A percentile compares a stretch with the other conserved stretches of the same genome.
These are phyloP conservation scores for Clarireedia paspali DNA, from an alignment of 2,329 filamentous ascomycete species.

Conservation along the genomic window DNA sequence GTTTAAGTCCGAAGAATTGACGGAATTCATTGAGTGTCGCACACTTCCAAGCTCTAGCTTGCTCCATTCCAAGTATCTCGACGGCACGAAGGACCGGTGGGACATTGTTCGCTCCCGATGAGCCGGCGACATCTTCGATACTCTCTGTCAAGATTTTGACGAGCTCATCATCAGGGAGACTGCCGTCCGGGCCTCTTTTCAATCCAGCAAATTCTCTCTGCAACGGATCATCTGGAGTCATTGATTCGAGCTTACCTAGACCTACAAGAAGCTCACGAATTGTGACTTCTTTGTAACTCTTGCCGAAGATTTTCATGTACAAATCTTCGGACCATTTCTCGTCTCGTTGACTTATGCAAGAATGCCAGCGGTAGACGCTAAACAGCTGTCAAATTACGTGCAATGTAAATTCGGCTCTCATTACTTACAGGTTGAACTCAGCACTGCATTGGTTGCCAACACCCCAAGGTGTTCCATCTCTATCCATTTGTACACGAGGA, in stretches of 20 bases:
- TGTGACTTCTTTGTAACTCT: slow-evolving; percentile 31
- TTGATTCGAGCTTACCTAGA: slow-evolving; percentile 53
- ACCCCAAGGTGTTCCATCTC: slow-evolving; percentile 51
- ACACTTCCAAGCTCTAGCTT: slow-evolving; percentile 67
- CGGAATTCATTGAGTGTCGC: slow-evolving; percentile 73
- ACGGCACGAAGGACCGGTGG: slow-evolving; percentile 67
- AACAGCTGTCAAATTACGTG: background rate
- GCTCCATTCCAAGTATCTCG: slow-evolving; percentile 72
- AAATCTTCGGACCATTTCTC: slow-evolving; percentile 74
- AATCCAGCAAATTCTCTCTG: slow-evolving; percentile 61
- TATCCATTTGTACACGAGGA: slow-evolving; percentile 61
- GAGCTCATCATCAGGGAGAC: slow-evolving; percentile 66
- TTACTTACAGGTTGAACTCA: slow-evolving; percentile 64
- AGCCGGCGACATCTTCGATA: slow-evolving; percentile 63
- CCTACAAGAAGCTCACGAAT: slow-evolving; percentile 51
- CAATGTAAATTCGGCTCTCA: background rate
- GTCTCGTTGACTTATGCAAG: slow-evolving; percentile 64
- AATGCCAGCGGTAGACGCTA: slow-evolving; percentile 73
- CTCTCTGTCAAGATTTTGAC: slow-evolving; percentile 59
- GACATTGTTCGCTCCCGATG: slow-evolving; percentile 65
- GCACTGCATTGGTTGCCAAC: slow-evolving; percentile 76
- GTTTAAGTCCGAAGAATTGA: slow-evolving; percentile 69
- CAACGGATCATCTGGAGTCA: slow-evolving; percentile 56
- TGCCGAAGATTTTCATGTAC: slow-evolving; percentile 7
- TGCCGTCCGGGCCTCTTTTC: slow-evolving; percentile 55